These are phyloP conservation scores for Fraxinus baroniana DNA, from an alignment of 305 asterid species.

Conservation along the genomic window DNA sequence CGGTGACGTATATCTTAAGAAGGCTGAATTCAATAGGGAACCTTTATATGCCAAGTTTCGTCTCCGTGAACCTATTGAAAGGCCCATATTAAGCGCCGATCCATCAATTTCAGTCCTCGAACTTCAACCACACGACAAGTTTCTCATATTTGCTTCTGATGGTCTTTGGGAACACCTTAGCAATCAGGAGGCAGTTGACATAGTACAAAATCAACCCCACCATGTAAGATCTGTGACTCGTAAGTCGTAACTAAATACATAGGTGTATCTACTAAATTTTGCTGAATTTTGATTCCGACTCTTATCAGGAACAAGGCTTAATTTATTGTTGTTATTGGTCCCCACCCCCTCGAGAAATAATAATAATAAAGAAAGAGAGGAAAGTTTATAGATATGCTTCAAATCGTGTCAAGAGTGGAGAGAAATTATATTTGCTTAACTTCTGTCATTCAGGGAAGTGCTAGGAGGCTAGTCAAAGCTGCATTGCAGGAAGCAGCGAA, in stretches of 20 bases:
- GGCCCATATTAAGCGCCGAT: constrained; percentile 21
- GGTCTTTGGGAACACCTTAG: constrained; percentile 27
- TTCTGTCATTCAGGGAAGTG: constrained; percentile 30
- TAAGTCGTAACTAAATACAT: not conserved
- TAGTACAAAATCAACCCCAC: constrained; percentile 12
- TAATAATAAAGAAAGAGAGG: not conserved
- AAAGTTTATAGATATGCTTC: not conserved
- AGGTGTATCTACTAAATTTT: not conserved
- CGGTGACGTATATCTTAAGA: constrained; percentile 15
- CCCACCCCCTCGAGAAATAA: not conserved
- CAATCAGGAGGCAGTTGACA: constrained; percentile 15
- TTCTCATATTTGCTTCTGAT: constrained; percentile 34
- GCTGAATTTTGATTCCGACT: not conserved
- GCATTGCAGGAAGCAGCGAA: constrained; percentile 36
- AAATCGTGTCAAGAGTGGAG: not conserved
- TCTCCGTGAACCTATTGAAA: constrained; percentile 3
- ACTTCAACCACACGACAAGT: constrained; percentile 26
- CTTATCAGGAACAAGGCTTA: not conserved
- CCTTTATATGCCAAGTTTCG: constrained; percentile 14
- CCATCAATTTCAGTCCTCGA: constrained; percentile 31
- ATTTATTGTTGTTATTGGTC: not conserved
- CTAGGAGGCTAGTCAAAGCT: constrained; percentile 31
- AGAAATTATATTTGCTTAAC: constrained; percentile 1
- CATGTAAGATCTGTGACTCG: not conserved
- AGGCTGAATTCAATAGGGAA: constrained; percentile 20